phyloP scores from a whole-genome alignment of 2,329 filamentous ascomycete genomes.

The Scortechinia acanthostroma region DNA sequence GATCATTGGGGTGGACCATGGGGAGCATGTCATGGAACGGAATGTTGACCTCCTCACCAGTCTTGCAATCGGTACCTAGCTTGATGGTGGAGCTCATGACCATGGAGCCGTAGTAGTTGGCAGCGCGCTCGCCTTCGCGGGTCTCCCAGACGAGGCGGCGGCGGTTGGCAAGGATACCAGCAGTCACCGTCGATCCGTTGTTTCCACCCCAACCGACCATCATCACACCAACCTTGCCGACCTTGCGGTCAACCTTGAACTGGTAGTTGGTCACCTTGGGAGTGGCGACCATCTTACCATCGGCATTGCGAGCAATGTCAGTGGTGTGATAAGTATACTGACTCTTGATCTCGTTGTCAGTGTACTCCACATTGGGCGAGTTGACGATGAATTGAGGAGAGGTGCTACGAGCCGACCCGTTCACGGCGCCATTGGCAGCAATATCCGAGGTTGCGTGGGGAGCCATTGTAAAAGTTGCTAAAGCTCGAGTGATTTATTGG shows the following conservation, averaged over 20 bases:
- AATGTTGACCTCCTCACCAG: conserved; percentile 85
- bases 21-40: conserved; percentile 90
- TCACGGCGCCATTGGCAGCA: conserved; percentile 54
- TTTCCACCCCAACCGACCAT: conserved; percentile 96
- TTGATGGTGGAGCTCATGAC: conserved; percentile 97
- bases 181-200: conserved; percentile 94
- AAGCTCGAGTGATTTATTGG: conserved; percentile 28
- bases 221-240: conserved; percentile 94
- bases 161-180: conserved; percentile 93
- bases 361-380: conserved; percentile 89
- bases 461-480: conserved; percentile 61
- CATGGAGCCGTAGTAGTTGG: conserved; percentile 98
- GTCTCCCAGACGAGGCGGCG: conserved; percentile 84
- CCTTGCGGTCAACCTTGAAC: conserved; percentile 92
- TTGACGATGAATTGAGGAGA: conserved; percentile 74
- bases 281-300: conserved; percentile 74
- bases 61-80: conserved; percentile 80
- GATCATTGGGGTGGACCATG: conserved; percentile 94
- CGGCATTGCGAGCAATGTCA: conserved; percentile 59
- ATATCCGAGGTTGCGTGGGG: conserved; percentile 71
- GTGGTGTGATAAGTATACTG: conserved; percentile 97
- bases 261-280: conserved; percentile 88
- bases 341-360: conserved; percentile 78
- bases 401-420: conserved; percentile 41
- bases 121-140: conserved; percentile 73